Evolutionary conservation across 495 filamentous ascomycete species (phyloP), one percentile per base, ranked within the genome.

Genomic region (Talaromyces stipitatus): DNA sequence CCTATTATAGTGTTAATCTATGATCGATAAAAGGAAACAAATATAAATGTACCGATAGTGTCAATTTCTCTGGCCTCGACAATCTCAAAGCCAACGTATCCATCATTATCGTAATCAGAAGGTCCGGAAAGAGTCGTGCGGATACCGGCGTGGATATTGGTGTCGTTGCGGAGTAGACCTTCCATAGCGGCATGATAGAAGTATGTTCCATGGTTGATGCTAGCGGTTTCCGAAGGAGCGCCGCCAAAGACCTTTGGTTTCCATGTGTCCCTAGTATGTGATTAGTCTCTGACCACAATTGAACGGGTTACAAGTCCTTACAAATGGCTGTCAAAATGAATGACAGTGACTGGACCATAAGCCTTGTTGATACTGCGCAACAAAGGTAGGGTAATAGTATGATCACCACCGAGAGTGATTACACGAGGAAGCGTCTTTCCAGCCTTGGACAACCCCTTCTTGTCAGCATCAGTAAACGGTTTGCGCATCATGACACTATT

Each of bases 61-160:
- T 95, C 91, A 38, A 95, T 84, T 62, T 92, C 90, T 4, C 89
- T 73, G 0, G 91, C 90, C 41, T 88, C 89, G n/a, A 94, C 79
- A 56, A 85, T 85, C 32, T 86, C 73, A 66, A 96, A 95, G 0
- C 91, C 90, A 61, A 88, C 91, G 50, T 89, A 87, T 16, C 85
- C 81, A 63, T 96, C 91, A 62, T 94, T 92, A 53, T 87, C 80
- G 61, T 91, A 87, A 66, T 94, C 90, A 0, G 78, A 83, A 14
- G 80, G 80, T 0, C 86, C 85, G 16, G 78, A 83, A 0, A 95
- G 72, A 0, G 86, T 90, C 0, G 85, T 92, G 32, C 91, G 86
- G 61, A 92, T 91, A 33, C 91, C 91, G 11, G 86, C 88, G 64
- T 94, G 91, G 69, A 96, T 91, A 70, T 89, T 90, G 33, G 82